A percentile compares a stretch with the other conserved stretches of the same genome.
Conservation (phyloP, 2,329 filamentous ascomycete species). For the Pseudocercospora ulei region DNA sequence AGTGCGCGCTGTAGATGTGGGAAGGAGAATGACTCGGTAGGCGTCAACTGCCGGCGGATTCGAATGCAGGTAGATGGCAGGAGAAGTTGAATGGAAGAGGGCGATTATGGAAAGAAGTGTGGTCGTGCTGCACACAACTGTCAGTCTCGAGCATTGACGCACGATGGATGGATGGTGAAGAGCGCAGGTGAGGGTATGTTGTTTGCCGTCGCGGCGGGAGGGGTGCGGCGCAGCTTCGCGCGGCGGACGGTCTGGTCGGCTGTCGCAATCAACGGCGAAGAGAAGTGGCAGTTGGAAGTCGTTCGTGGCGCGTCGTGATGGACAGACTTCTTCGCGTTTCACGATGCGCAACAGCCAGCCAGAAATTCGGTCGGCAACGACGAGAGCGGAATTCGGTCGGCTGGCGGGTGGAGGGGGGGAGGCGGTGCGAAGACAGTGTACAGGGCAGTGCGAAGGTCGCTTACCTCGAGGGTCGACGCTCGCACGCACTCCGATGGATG, state of each 20-base stretch:
- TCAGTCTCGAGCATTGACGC: conserved; percentile 5
- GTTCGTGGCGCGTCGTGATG: not conserved
- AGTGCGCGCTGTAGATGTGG: conserved; percentile 12
- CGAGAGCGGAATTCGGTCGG: conserved; percentile 4
- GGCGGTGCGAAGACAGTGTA: not conserved
- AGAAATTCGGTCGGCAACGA: conserved; percentile 2
- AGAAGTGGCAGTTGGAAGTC: not conserved
- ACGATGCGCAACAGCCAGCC: conserved; percentile 2
- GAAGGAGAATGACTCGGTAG: not conserved
- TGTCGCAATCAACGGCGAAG: conserved; percentile 6
- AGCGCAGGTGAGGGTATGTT: conserved; percentile 9
- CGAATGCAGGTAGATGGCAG: not conserved
- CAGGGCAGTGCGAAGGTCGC: not conserved
- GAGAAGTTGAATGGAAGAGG: conserved; percentile 1
- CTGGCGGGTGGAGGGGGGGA: not conserved
- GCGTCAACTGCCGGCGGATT: not conserved
- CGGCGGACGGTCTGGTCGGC: not conserved
- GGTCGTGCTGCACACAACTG: conserved; percentile 6
- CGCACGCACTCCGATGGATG: not conserved
- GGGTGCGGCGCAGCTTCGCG: conserved; percentile 6
- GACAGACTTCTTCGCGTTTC: not conserved
- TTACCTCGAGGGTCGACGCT: not conserved
- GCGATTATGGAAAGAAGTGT: conserved; percentile 2
- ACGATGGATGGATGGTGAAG: conserved; percentile 9
- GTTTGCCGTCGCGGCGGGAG: conserved; percentile 16